Percentiles rank a stretch among this genome's conserved stretches.
Conservation (phyloP, 2,329 filamentous ascomycete species). For the Aspergillus sp. region DNA sequence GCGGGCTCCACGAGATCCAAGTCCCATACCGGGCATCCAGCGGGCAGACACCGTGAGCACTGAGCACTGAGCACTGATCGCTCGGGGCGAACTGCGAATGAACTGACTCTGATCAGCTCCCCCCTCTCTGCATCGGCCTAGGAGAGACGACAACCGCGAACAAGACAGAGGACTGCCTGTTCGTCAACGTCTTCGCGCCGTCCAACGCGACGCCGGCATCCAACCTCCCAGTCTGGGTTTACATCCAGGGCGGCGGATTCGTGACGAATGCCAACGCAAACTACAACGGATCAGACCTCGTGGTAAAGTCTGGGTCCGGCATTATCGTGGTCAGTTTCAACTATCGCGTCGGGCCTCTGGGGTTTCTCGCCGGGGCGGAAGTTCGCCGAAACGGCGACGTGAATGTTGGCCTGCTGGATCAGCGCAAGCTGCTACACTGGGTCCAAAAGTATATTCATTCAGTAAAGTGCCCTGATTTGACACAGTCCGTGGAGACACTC, state of each 20-base stretch:
- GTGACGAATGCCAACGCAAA: conserved; percentile 52
- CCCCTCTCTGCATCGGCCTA: no score
- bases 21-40: not conserved
- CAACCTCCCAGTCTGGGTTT: conserved; percentile 62
- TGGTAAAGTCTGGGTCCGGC: conserved; percentile 39
- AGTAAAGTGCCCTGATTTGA: not conserved
- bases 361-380: conserved; percentile 61
- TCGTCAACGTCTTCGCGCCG: no score
- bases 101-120: no score
- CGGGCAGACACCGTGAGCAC: not conserved
- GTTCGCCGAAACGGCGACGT: conserved; percentile 57
- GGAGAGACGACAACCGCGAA: no score
- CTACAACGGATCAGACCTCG: conserved; percentile 59
- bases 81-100: no score
- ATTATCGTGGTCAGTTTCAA: no score
- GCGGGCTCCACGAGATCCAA: not conserved
- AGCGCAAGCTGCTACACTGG: conserved; percentile 62
- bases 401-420: conserved; percentile 65
- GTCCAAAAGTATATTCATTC: conserved; percentile 56
- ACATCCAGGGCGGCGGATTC: conserved; percentile 61
- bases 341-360: conserved; percentile 65
- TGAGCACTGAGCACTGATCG: no score
- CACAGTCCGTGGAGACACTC: no score
- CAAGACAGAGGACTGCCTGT: no score
- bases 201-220: conserved; percentile 26